Evolutionary conservation across 495 filamentous ascomycete species (phyloP).

Genomic region (Sporormia fimetaria): DNA sequence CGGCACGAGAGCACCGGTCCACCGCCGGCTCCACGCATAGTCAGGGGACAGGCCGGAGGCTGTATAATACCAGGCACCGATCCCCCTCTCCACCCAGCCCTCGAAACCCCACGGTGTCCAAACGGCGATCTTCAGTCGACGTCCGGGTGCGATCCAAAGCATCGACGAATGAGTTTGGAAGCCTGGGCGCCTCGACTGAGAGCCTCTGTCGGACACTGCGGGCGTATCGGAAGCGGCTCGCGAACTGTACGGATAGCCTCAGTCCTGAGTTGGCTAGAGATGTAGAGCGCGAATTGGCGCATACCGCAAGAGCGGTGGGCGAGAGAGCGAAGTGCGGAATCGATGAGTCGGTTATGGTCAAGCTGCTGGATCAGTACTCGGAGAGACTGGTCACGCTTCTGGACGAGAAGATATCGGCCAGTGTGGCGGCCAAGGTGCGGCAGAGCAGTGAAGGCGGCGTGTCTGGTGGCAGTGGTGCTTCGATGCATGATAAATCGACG

Average conservation of each 20-base stretch:
- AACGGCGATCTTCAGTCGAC: slow-evolving; percentile 47
- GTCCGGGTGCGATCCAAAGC: slow-evolving; percentile 45
- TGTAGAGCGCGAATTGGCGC: slow-evolving; percentile 65
- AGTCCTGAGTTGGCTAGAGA: slow-evolving; percentile 56
- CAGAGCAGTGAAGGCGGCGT: slow-evolving; percentile 22
- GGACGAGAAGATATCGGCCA: slow-evolving; percentile 49
- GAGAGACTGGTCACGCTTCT: slow-evolving; percentile 58
- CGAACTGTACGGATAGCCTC: slow-evolving; percentile 45
- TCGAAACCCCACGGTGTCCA: slow-evolving; percentile 14
- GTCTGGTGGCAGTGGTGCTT: slow-evolving; percentile 7
- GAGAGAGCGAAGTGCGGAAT: slow-evolving; percentile 41
- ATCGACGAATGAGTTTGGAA: slow-evolving; percentile 42
- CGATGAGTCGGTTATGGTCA: slow-evolving; percentile 48
- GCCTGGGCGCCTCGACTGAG: slow-evolving; percentile 63
- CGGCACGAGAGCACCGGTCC: slow-evolving; percentile 6
- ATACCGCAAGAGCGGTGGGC: slow-evolving; percentile 60
- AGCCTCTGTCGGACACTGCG: slow-evolving; percentile 68
- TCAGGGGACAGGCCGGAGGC: slow-evolving; percentile 5
- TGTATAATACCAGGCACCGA: slow-evolving; percentile 21
- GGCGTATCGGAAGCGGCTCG: slow-evolving; percentile 71
- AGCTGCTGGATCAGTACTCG: slow-evolving; percentile 59
- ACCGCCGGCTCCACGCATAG: slow-evolving; percentile 1
- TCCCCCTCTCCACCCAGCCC: slow-evolving; percentile 33
- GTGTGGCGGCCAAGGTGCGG: slow-evolving; percentile 25
- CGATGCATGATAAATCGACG: slow-evolving; percentile 1